Evolutionary conservation across 73 alveolate genomes (phyloP).

Genomic region (Blepharisma japonicum): DNA sequence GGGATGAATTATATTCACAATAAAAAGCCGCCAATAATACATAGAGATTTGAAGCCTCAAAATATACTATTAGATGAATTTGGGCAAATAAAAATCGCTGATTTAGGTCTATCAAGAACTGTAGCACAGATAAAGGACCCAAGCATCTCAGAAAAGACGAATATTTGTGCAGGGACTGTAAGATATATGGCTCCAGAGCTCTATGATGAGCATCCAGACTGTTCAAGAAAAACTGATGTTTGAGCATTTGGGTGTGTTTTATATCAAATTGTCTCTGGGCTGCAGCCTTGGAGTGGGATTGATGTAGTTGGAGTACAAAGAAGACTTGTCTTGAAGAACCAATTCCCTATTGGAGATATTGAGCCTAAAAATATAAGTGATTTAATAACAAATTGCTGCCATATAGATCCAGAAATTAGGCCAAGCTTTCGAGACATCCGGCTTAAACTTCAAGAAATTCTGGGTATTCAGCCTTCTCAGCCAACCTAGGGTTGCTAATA

Average conservation of each 20-base stretch:
- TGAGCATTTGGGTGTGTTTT: conserved; percentile 34
- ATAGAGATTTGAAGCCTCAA: conserved; percentile 32
- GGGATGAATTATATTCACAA: conserved; percentile 19
- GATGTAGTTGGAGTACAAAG: conserved; percentile 7
- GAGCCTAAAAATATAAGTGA: not conserved
- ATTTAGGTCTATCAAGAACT: conserved; percentile 27
- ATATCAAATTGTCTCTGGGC: not conserved
- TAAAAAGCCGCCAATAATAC: conserved; percentile 25
- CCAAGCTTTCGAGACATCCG: not conserved
- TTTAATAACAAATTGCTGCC: not conserved
- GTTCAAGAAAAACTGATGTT: conserved; percentile 31
- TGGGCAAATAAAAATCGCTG: conserved; percentile 28
- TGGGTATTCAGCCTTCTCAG: too few species aligned
- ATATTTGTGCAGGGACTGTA: conserved; percentile 32
- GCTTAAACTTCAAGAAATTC: not conserved
- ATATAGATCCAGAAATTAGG: not conserved
- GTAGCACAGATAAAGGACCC: not conserved
- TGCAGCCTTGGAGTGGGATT: conserved; percentile 19
- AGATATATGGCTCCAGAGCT: conserved; percentile 36
- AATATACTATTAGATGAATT: conserved; percentile 30
- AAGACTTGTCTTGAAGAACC: conserved; percentile 3
- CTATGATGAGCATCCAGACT: conserved; percentile 26
- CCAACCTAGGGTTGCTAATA: too few species aligned
- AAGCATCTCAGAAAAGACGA: conserved; percentile 13
- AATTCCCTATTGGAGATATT: not conserved